Percentiles rank a stretch among this genome's conserved stretches.
Conservation (phyloP, 768 basidiomycete genomes). For the Suillus weaverae region DNA sequence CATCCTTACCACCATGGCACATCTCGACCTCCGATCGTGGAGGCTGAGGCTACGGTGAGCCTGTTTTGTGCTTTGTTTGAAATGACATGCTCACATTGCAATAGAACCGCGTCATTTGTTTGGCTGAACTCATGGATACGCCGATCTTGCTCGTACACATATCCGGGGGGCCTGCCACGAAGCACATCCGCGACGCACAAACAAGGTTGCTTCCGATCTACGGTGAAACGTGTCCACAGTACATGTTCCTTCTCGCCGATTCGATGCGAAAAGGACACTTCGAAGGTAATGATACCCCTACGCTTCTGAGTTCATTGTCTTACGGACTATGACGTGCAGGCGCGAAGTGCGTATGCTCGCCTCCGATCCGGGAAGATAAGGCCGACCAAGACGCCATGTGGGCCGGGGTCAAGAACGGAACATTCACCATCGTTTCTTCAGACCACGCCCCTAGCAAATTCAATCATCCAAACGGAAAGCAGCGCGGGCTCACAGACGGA, state of each 20-base stretch:
- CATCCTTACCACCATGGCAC: conserved; percentile 21
- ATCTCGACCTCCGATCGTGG: conserved; percentile 22
- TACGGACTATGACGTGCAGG: background rate
- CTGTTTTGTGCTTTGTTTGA: background rate
- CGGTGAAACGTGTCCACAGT: conserved; percentile 23
- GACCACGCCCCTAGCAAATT: conserved; percentile 35
- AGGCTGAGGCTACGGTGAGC: conserved; percentile 16
- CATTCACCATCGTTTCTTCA: conserved; percentile 32
- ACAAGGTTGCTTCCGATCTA: conserved; percentile 21
- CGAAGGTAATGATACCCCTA: conserved; percentile 9
- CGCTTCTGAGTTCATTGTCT: background rate
- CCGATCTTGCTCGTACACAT: conserved; percentile 21
- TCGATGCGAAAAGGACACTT: conserved; percentile 17
- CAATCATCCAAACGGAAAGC: conserved; percentile 29
- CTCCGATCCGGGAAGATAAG: conserved; percentile 17
- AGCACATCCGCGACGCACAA: conserved; percentile 18
- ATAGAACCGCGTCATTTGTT: conserved; percentile 16
- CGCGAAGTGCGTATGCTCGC: conserved; percentile 20
- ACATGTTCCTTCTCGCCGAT: conserved; percentile 17
- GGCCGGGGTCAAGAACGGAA: conserved; percentile 18
- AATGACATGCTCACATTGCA: background rate
- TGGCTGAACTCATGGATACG: conserved; percentile 22
- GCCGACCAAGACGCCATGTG: conserved; percentile 18
- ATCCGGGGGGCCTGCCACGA: conserved; percentile 14
- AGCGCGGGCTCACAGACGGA: conserved; percentile 18